phyloP scores from a whole-genome alignment of 352 stramenopile species.

The Pythium aristosporum region DNA sequence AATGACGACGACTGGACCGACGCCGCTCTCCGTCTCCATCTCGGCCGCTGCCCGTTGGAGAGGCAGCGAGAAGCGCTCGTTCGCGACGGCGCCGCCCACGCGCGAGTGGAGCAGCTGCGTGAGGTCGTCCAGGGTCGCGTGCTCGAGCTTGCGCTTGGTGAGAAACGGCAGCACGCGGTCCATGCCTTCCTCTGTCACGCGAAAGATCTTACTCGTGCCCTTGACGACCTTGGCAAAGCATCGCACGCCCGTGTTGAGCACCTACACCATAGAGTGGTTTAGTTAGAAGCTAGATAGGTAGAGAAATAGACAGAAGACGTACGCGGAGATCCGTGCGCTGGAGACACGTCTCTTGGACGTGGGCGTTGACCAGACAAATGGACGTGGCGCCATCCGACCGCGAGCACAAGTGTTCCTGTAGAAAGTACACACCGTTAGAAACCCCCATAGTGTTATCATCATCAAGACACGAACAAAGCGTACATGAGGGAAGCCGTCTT shows the following conservation, averaged over 20 bases:
- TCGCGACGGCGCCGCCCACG: slow-evolving; percentile 29
- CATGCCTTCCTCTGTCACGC: slow-evolving; percentile 81
- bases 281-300: background rate
- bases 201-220: slow-evolving; percentile 52
- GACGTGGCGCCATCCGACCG: slow-evolving; percentile 65
- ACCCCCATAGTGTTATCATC: too few species aligned
- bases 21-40: slow-evolving; percentile 36
- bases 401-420: slow-evolving; percentile 55
- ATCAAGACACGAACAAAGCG: slow-evolving; percentile 4
- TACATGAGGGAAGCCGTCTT: slow-evolving; percentile 53
- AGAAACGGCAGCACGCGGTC: slow-evolving; percentile 71
- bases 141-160: slow-evolving; percentile 61
- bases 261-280: slow-evolving; percentile 21
- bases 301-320: background rate
- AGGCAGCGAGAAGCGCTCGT: slow-evolving; percentile 33
- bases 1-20: slow-evolving; percentile 48
- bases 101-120: slow-evolving; percentile 26
- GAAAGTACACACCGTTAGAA: background rate
- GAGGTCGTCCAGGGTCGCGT: slow-evolving; percentile 30
- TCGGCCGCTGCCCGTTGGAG: slow-evolving; percentile 33
- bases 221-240: slow-evolving; percentile 78
- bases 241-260: slow-evolving; percentile 88
- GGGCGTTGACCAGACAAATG: slow-evolving; percentile 59
- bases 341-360: slow-evolving; percentile 52
- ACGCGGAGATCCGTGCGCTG: slow-evolving; percentile 50